Evolutionary conservation across 2,329 filamentous ascomycete genomes (phyloP), one percentile per base, ranked within the genome.

Genomic region (Fusarium poae): DNA sequence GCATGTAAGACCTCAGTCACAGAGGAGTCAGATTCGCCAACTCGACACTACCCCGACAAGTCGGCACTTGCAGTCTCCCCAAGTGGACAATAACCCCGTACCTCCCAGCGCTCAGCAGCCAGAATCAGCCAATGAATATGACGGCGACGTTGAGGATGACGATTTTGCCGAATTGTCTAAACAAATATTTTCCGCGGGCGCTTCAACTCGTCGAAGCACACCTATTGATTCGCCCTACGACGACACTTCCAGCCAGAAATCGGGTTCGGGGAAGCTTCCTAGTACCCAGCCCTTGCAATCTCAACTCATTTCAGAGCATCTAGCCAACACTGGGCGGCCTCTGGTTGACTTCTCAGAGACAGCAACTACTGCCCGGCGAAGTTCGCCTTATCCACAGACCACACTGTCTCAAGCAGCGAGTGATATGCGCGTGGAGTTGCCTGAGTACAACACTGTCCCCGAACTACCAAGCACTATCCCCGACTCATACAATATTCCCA

Each of bases 291-390:
- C 77, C n/a, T 64, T 79, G 6, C 64, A 60, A 15, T 49, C 57
- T 12, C 56, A 58, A 10, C 44, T 44, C 7, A 21, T 37, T 13
- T 40, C 34, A 10, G 54, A 18, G 6, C 18, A 25, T 11, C 32
- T 15, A 15, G 18, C 32, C 40, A 45, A 42, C 16, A 45, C 56
- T 23, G 27, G 13, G 5, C 34, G 40, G 16, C 10, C 29, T 13
- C 44, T 23, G 21, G 46, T 79, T 7, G 78, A 79, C 37, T 77
- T 79, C 21, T 79, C 78, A 1, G 78, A 79, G 50, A 79, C 78
- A n/a, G 77, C 77, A 13, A 78, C 78, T 4, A 78, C 78, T 3
- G 40, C 66, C 25, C 60, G 61, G 27, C 73, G 78, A 21, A 80
- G 78, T 39, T 79, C 78, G 6, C 77, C 77, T 6, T 68, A 58